Conservation (phyloP, 306 rosid species). For the Cucurbita ficifolia region DNA sequence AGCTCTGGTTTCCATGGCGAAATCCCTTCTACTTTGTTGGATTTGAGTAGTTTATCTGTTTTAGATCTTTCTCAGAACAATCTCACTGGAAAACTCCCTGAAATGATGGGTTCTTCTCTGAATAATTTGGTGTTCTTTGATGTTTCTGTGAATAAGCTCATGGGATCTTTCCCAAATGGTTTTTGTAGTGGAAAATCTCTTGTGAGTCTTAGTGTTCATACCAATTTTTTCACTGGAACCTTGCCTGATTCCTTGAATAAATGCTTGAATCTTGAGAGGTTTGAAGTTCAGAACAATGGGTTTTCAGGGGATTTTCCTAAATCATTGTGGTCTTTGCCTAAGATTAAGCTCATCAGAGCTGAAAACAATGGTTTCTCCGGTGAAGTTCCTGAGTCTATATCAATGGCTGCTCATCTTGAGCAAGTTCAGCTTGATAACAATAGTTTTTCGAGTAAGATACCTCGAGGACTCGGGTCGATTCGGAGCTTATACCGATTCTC, state of each 20-base stretch:
- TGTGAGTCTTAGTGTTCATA: conserved; percentile 48
- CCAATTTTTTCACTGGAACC: conserved; percentile 55
- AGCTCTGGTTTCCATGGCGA: conserved; percentile 75
- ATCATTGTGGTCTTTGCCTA: conserved; percentile 67
- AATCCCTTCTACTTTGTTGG: conserved; percentile 54
- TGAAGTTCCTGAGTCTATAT: conserved; percentile 62
- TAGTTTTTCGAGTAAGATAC: conserved; percentile 47
- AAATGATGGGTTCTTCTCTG: conserved; percentile 43
- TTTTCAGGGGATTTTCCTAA: conserved; percentile 64
- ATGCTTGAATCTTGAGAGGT: conserved; percentile 69
- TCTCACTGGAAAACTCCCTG: conserved; percentile 57
- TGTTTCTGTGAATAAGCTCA: conserved; percentile 68
- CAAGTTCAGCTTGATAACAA: conserved; percentile 93
- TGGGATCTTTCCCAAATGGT: conserved; percentile 62
- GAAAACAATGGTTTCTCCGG: conserved; percentile 82
- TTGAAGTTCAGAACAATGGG: conserved; percentile 84
- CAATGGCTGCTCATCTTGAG: conserved; percentile 68
- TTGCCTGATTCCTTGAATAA: conserved; percentile 41
- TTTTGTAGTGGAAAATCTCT: conserved; percentile 48
- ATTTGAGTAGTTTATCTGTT: conserved; percentile 35
- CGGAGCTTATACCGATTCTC: conserved; percentile 84
- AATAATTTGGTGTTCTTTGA: conserved; percentile 67
- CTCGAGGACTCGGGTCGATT: conserved; percentile 61
- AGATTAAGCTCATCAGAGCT: conserved; percentile 74
- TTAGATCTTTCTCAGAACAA: conserved; percentile 80